Evolutionary conservation across 2,329 filamentous ascomycete species (phyloP).

Genomic region (Neofusicoccum ribis): DNA sequence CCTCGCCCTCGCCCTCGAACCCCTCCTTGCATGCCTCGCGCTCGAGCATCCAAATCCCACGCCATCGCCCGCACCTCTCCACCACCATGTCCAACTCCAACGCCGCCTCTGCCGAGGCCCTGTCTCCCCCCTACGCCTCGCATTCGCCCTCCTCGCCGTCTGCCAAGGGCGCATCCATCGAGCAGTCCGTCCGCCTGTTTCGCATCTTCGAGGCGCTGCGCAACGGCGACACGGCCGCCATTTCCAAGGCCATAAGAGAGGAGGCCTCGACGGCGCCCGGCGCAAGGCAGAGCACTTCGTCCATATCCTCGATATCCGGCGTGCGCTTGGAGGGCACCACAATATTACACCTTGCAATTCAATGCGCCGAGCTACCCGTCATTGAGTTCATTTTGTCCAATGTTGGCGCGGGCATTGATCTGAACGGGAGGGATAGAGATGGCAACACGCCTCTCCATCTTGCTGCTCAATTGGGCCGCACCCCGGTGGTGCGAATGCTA

Average conservation of each 20-base stretch:
- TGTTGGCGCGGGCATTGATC: constrained; percentile 63
- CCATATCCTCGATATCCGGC: constrained; percentile 38
- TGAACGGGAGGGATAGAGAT: constrained; percentile 89
- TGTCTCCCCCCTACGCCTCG: constrained; percentile 26
- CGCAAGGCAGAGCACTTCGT: constrained; percentile 56
- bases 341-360: constrained; percentile 88
- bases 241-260: constrained; percentile 80
- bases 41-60: constrained; percentile 24
- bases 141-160: constrained; percentile 31
- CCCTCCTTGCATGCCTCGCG: constrained; percentile 30
- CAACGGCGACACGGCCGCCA: constrained; percentile 85
- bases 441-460: constrained; percentile 93
- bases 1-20: constrained; percentile 25
- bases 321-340: constrained; percentile 73
- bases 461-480: constrained; percentile 78
- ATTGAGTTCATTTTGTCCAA: constrained; percentile 90
- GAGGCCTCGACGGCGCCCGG: constrained; percentile 42
- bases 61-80: constrained; percentile 26
- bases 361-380: constrained; percentile 89
- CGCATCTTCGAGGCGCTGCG: constrained; percentile 89
- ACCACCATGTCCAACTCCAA: constrained; percentile 28
- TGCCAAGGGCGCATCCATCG: constrained; percentile 58
- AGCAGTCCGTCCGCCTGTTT: constrained; percentile 93
- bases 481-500: constrained; percentile 77
- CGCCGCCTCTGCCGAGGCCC: constrained; percentile 21